Evolutionary conservation across 2,329 filamentous ascomycete genomes (phyloP).

Genomic region (Penicillium sp.): DNA sequence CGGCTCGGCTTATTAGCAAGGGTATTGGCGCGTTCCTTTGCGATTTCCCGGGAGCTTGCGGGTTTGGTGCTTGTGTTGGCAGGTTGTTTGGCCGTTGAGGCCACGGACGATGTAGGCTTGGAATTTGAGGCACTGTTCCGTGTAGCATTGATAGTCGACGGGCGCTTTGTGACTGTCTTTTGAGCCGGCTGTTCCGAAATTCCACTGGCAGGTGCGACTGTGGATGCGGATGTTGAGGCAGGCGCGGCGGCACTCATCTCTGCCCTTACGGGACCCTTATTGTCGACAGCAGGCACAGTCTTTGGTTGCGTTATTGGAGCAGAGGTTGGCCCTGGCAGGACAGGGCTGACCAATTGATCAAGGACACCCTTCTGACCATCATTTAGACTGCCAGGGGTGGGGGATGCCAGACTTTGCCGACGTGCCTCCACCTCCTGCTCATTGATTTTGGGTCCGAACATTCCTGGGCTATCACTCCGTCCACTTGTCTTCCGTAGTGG

Average conservation of each 20-base stretch:
- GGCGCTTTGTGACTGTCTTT: conserved; percentile 32
- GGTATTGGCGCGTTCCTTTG: conserved; percentile 31
- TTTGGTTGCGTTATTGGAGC: not conserved
- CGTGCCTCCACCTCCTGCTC: conserved; percentile 32
- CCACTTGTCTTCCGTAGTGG: conserved; percentile 45
- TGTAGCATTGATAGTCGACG: conserved; percentile 31
- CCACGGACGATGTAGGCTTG: conserved; percentile 14
- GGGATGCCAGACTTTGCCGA: conserved; percentile 29
- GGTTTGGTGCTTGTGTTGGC: conserved; percentile 19
- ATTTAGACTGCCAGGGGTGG: conserved; percentile 27
- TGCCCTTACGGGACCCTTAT: conserved; percentile 10
- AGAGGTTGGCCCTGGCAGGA: not conserved
- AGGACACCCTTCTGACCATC: conserved; percentile 18
- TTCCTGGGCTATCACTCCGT: conserved; percentile 32
- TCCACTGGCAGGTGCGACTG: not conserved
- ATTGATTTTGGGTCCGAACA: conserved; percentile 33
- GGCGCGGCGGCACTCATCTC: conserved; percentile 12
- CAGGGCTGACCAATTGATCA: conserved; percentile 14
- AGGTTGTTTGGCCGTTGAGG: conserved; percentile 22
- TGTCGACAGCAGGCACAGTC: conserved; percentile 6
- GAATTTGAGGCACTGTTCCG: conserved; percentile 24
- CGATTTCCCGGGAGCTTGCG: conserved; percentile 30
- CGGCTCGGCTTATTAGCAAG: conserved; percentile 34
- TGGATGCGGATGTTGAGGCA: not conserved
- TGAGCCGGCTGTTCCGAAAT: conserved; percentile 17